A percentile compares a stretch with the other conserved stretches of the same genome.
These are phyloP conservation scores for Novymonas esmeraldas DNA, from an alignment of 208 protist species.

Conservation along the genomic window DNA sequence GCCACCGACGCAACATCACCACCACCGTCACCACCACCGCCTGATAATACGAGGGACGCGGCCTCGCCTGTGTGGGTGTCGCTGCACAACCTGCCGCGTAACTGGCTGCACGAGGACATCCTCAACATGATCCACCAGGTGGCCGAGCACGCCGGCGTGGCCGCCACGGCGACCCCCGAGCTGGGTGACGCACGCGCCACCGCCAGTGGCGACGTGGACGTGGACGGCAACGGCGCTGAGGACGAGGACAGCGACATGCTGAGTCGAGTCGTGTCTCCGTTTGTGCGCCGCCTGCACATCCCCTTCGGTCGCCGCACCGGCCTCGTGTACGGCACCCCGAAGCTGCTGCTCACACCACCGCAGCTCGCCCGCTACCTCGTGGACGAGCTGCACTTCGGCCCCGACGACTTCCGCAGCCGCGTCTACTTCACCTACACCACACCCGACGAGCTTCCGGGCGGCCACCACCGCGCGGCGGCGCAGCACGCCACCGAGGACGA, in stretches of 20 bases:
- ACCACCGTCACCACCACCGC: neutral
- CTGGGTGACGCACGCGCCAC: neutral
- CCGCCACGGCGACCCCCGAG: conserved; percentile 18
- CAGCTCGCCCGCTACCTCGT: conserved; percentile 62
- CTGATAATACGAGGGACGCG: too few relatives aligned
- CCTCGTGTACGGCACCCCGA: conserved; percentile 71
- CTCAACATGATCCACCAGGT: conserved; percentile 82
- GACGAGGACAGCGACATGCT: conserved; percentile 39
- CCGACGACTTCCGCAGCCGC: conserved; percentile 76
- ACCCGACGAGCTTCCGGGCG: conserved; percentile 5
- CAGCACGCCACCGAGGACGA: too few relatives aligned
- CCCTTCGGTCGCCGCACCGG: conserved; percentile 87
- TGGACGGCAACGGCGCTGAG: conserved; percentile 11
- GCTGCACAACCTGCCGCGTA: conserved; percentile 77
- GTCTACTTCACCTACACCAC: conserved; percentile 68
- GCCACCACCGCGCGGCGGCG: conserved; percentile 17
- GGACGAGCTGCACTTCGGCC: conserved; percentile 51
- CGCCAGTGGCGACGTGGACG: conserved; percentile 11
- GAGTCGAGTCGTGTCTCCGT: conserved; percentile 51
- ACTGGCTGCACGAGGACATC: conserved; percentile 87
- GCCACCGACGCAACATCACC: neutral
- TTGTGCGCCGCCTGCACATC: conserved; percentile 65
- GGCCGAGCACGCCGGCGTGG: conserved; percentile 66
- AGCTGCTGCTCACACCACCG: conserved; percentile 59
- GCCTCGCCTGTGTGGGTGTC: conserved; percentile 33